phyloP scores from a whole-genome alignment of 306 rosid genomes.

The Oxytropis ochrocephala region DNA sequence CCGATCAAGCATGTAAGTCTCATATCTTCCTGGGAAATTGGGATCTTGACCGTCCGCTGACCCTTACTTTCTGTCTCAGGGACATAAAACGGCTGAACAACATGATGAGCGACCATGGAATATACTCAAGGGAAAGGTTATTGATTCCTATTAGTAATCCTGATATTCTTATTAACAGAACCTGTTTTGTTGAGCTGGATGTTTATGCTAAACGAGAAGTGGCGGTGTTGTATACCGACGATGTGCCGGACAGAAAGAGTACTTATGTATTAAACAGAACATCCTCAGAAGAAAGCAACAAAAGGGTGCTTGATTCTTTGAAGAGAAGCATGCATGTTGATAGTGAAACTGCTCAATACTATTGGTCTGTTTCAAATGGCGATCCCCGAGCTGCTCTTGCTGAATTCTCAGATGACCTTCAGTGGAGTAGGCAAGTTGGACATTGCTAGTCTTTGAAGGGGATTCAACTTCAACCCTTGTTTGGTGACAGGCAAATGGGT shows the following conservation, averaged over 20 bases:
- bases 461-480: neutral
- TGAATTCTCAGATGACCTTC: conserved; percentile 67
- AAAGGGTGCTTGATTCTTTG: conserved; percentile 60
- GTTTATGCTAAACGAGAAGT: conserved; percentile 78
- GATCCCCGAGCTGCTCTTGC: conserved; percentile 87
- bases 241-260: conserved; percentile 38
- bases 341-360: conserved; percentile 81
- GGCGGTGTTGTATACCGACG: conserved; percentile 70
- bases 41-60: no score
- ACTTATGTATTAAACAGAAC: conserved; percentile 13
- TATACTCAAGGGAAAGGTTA: conserved; percentile 85
- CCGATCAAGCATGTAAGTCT: no score
- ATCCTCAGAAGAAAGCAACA: conserved; percentile 56
- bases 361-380: conserved; percentile 72
- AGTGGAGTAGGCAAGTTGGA: conserved; percentile 66
- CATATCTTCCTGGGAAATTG: no score
- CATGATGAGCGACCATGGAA: conserved; percentile 96
- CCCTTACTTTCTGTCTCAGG: no score
- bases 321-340: conserved; percentile 89
- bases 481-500: neutral
- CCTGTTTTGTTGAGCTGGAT: conserved; percentile 80
- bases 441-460: conserved; percentile 17
- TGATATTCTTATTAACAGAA: conserved; percentile 45
- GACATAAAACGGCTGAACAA: conserved; percentile 86
- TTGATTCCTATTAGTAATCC: conserved; percentile 72